Conservation (phyloP, 257 asterid species). For the Nicotiana otophora region DNA sequence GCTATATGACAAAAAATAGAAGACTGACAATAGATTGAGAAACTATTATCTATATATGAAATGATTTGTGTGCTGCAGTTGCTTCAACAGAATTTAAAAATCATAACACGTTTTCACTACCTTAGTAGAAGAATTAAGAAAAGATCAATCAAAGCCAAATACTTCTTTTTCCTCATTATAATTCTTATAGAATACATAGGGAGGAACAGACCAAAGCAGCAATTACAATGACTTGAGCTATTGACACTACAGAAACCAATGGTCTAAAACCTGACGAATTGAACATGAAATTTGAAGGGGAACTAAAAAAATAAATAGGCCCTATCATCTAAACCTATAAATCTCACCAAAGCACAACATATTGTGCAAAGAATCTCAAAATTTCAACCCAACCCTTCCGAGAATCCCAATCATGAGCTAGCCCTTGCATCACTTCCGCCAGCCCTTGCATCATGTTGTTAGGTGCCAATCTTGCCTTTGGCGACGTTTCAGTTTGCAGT, state of each 20-base stretch:
- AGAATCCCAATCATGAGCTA: constrained; percentile 20
- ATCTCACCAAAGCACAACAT: constrained; percentile 34
- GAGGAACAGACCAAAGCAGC: constrained; percentile 23
- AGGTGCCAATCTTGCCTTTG: constrained; percentile 17
- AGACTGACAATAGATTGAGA: background rate
- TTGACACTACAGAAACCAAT: constrained; percentile 31
- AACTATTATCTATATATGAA: background rate
- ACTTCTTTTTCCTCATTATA: background rate
- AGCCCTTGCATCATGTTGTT: constrained; percentile 41
- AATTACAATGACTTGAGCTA: constrained; percentile 24
- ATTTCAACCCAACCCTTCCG: constrained; percentile 26
- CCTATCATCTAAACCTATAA: constrained; percentile 15
- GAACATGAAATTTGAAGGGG: background rate
- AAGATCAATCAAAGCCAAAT: background rate
- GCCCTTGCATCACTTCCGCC: constrained; percentile 44
- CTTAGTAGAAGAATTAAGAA: background rate
- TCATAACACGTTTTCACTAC: background rate
- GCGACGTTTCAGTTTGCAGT: constrained; percentile 17
- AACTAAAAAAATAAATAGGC: background rate
- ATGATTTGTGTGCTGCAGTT: background rate
- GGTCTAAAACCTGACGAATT: constrained; percentile 27
- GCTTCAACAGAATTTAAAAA: background rate
- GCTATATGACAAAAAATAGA: background rate
- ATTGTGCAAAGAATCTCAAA: constrained; percentile 57
- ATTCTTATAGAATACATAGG: constrained; percentile 22